These are phyloP conservation scores for Penicillium malachiteum DNA, from an alignment of 495 filamentous ascomycete species.

Conservation along the genomic window DNA sequence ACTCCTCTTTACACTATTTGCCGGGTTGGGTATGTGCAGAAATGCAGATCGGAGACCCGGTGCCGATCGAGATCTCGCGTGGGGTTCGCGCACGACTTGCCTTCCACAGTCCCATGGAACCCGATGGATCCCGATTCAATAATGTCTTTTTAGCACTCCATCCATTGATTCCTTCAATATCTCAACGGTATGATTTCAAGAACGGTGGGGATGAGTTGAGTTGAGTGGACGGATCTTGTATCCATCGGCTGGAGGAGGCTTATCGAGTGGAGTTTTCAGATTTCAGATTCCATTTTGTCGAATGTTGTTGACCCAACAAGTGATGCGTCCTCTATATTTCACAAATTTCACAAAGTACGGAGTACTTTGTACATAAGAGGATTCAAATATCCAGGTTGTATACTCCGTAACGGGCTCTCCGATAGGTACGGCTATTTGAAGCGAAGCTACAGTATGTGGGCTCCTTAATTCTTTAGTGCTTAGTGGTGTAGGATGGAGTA, in stretches of 20 bases:
- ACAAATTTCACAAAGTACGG: too few species aligned
- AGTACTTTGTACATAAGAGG: too few species aligned
- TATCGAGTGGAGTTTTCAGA: conserved; percentile 6
- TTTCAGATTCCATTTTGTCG: too few species aligned
- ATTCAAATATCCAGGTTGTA: too few species aligned
- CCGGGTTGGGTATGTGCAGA: conserved; percentile 8
- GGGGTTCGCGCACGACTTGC: conserved; percentile 14
- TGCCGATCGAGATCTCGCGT: conserved; percentile 19
- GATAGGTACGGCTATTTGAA: too few species aligned
- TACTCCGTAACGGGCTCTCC: too few species aligned
- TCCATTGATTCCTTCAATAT: too few species aligned
- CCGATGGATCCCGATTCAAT: conserved; percentile 1
- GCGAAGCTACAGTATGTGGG: too few species aligned
- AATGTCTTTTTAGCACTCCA: not conserved
- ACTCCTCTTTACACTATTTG: too few species aligned
- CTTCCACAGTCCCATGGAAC: conserved; percentile 1
- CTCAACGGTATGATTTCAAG: not conserved
- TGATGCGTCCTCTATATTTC: too few species aligned
- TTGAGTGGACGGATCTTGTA: not conserved
- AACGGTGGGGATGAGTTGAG: not conserved
- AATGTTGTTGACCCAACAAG: too few species aligned
- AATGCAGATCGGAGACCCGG: conserved; percentile 11
- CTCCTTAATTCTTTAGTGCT: too few species aligned
- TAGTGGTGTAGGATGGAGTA: not conserved
- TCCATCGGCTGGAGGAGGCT: conserved; percentile 9